Conservation (phyloP, 2,329 filamentous ascomycete species). For the Thielaviopsis cerberus region DNA sequence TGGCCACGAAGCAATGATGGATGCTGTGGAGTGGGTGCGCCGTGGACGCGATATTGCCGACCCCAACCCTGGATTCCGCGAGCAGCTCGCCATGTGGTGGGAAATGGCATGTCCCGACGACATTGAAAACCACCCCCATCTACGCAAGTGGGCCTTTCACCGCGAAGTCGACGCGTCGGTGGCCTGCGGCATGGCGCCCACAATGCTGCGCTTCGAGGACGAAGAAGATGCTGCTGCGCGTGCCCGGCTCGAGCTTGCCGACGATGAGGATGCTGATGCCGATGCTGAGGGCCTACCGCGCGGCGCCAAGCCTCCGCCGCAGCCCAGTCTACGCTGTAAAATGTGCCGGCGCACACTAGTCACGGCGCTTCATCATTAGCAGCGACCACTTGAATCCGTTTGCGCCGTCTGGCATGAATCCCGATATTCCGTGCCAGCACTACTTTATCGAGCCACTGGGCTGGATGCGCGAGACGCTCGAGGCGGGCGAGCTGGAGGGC, state of each 20-base stretch:
- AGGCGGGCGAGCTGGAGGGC: slow-evolving; percentile 65
- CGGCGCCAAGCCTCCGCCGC: slow-evolving; percentile 3
- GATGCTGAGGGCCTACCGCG: slow-evolving; percentile 12
- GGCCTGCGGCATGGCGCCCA: slow-evolving; percentile 61
- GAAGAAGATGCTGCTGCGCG: slow-evolving; percentile 27
- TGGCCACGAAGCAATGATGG: slow-evolving; percentile 15
- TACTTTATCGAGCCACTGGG: slow-evolving; percentile 80
- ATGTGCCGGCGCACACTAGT: slow-evolving; percentile 60
- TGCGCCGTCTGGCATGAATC: slow-evolving; percentile 14
- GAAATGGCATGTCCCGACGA: slow-evolving; percentile 60
- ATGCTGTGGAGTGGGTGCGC: slow-evolving; percentile 51
- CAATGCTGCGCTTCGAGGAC: slow-evolving; percentile 68
- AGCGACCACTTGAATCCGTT: slow-evolving; percentile 30
- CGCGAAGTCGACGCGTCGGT: slow-evolving; percentile 38
- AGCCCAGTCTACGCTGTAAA: slow-evolving; percentile 50
- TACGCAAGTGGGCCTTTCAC: slow-evolving; percentile 54
- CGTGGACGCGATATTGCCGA: slow-evolving; percentile 59
- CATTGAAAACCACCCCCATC: slow-evolving; percentile 45
- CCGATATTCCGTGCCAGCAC: slow-evolving; percentile 46
- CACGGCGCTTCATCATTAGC: slow-evolving; percentile 39
- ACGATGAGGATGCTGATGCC: slow-evolving; percentile 14
- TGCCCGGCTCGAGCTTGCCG: slow-evolving; percentile 9
- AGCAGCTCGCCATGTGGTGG: slow-evolving; percentile 72
- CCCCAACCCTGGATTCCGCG: slow-evolving; percentile 82
- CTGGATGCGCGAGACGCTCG: slow-evolving; percentile 80